Evolutionary conservation across 495 filamentous ascomycete genomes (phyloP).

Genomic region (Podospora anserina): DNA sequence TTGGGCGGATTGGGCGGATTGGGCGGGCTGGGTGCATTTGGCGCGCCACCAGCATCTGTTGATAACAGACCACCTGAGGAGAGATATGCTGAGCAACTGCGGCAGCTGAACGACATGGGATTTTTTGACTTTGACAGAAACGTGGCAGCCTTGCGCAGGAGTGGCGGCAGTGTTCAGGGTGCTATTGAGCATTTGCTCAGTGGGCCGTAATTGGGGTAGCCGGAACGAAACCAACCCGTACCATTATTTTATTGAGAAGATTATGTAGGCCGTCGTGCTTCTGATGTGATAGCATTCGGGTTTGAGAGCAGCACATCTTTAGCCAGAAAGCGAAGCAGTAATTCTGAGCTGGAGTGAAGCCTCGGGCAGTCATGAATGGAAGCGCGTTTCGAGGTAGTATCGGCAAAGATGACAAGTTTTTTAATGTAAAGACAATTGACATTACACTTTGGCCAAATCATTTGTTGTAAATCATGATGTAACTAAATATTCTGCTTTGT

Average conservation of each 20-base stretch:
- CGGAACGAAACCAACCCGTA: no score
- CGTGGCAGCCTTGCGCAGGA: slow-evolving; percentile 78
- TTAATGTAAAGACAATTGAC: not conserved
- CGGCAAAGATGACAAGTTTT: not conserved
- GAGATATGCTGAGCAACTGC: slow-evolving; percentile 81
- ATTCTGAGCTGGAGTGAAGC: not conserved
- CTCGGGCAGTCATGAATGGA: not conserved
- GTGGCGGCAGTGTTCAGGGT: slow-evolving; percentile 92
- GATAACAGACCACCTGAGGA: slow-evolving; percentile 93
- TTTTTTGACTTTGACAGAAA: slow-evolving; percentile 97
- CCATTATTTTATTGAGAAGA: not conserved
- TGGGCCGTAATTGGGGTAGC: slow-evolving; percentile 15
- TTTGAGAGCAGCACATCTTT: not conserved
- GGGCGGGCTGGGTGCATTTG: slow-evolving; percentile 11
- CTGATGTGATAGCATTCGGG: not conserved
- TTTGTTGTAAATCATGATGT: not conserved
- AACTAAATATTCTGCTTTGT: not conserved
- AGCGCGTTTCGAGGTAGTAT: not conserved
- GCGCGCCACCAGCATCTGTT: slow-evolving; percentile 50
- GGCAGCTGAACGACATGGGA: slow-evolving; percentile 97
- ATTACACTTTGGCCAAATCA: not conserved
- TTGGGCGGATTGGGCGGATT: slow-evolving; percentile 19
- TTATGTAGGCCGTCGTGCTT: not conserved
- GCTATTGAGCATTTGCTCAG: slow-evolving; percentile 77
- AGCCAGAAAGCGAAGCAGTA: not conserved